phyloP scores from a whole-genome alignment of 805 yeast genomes.

The Lipomyces orientalis region DNA sequence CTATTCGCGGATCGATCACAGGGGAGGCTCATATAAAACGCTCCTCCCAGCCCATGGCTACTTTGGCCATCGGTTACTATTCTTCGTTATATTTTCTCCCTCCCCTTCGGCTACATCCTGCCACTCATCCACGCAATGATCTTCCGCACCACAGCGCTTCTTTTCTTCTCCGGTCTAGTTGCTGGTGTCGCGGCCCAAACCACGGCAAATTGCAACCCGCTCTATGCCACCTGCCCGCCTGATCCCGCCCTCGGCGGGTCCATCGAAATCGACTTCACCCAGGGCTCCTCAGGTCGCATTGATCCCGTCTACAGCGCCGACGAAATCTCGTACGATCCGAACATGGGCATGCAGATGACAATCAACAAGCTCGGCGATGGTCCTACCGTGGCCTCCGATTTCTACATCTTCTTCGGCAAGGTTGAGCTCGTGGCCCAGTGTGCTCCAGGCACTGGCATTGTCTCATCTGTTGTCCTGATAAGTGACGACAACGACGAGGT shows the following conservation, averaged over 20 bases:
- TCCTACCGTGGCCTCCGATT: slow-evolving; percentile 77
- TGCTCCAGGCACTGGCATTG: slow-evolving; percentile 77
- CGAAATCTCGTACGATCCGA: slow-evolving; percentile 52
- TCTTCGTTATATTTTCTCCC: too few relatives aligned
- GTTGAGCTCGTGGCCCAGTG: slow-evolving; percentile 74
- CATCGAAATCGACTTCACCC: slow-evolving; percentile 57
- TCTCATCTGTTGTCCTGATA: slow-evolving; percentile 81
- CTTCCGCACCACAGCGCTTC: background rate
- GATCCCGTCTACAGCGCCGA: slow-evolving; percentile 51
- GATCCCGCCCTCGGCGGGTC: slow-evolving; percentile 71
- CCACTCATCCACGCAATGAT: slow-evolving; percentile 1
- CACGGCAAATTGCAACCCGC: slow-evolving; percentile 52
- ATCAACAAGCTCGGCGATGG: slow-evolving; percentile 70
- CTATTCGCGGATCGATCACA: too few relatives aligned
- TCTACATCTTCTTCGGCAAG: slow-evolving; percentile 88
- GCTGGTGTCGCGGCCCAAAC: slow-evolving; percentile 24
- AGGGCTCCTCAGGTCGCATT: slow-evolving; percentile 52
- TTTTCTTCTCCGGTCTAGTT: slow-evolving; percentile 17
- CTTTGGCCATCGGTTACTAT: too few relatives aligned
- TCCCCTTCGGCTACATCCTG: too few relatives aligned
- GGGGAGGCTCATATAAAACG: too few relatives aligned
- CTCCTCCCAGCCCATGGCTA: too few relatives aligned
- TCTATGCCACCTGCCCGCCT: slow-evolving; percentile 50
- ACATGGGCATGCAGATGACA: slow-evolving; percentile 67
- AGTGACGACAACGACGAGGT: slow-evolving; percentile 88